A percentile compares a stretch with the other conserved stretches of the same genome.
Evolutionary conservation across 2,329 filamentous ascomycete species (phyloP).

Genomic region (Purpureocillium takamizusanense): DNA sequence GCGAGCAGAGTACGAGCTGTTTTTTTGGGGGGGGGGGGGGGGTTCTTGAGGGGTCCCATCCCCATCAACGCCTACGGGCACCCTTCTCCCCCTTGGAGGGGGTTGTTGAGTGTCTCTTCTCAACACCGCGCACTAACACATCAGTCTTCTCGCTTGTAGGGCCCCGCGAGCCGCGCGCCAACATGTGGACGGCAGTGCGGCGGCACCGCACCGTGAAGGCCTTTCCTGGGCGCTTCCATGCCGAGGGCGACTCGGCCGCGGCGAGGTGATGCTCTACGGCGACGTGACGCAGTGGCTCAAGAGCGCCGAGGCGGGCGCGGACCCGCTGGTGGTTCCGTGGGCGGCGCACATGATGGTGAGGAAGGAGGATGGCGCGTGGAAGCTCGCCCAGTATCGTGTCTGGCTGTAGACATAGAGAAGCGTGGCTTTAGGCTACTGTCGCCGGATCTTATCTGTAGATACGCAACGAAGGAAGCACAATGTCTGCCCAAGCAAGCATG

Average conservation of each 20-base stretch:
- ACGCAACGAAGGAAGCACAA: too few relatives aligned
- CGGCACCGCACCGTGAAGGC: conserved; percentile 32
- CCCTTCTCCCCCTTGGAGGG: too few relatives aligned
- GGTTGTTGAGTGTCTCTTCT: too few relatives aligned
- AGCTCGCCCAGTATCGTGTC: conserved; percentile 21
- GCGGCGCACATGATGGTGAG: conserved; percentile 20
- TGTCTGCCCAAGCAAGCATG: too few relatives aligned
- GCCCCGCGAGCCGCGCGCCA: conserved; percentile 27
- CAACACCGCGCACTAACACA: conserved; percentile 3
- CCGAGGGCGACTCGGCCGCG: conserved; percentile 9
- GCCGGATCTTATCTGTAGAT: too few relatives aligned
- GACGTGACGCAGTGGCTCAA: conserved; percentile 16
- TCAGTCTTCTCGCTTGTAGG: conserved; percentile 17
- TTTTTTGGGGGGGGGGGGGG: too few relatives aligned
- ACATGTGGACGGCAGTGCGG: conserved; percentile 36
- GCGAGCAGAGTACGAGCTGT: conserved; percentile 26
- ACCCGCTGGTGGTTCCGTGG: conserved; percentile 16
- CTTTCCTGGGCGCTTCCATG: conserved; percentile 28
- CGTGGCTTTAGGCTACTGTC: too few relatives aligned
- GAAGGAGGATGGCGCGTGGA: conserved; percentile 20
- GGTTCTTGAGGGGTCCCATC: too few relatives aligned
- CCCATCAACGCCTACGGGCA: too few relatives aligned
- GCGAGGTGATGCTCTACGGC: conserved; percentile 26
- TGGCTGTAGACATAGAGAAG: conserved; percentile 16
- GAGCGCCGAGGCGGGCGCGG: conserved; percentile 12